Evolutionary conservation across 2,329 filamentous ascomycete genomes (phyloP).

Genomic region (Stachybotrys echinatus): DNA sequence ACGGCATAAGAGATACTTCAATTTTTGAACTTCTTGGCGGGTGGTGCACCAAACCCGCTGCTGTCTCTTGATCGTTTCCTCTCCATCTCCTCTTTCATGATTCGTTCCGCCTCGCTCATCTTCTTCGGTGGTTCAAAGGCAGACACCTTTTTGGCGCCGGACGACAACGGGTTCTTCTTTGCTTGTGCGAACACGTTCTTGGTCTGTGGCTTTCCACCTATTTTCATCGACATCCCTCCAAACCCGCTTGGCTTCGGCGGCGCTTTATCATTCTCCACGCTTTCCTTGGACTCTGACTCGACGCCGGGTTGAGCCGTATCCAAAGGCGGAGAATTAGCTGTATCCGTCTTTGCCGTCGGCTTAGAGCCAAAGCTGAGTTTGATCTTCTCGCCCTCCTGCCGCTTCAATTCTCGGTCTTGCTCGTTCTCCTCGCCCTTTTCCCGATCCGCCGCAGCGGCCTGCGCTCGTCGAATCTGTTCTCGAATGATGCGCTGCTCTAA

Average conservation of each 20-base stretch:
- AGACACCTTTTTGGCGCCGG: slow-evolving; percentile 55
- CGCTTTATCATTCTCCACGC: slow-evolving; percentile 9
- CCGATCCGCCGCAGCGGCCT: slow-evolving; percentile 40
- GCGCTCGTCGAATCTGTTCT: slow-evolving; percentile 77
- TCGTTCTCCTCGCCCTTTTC: slow-evolving; percentile 34
- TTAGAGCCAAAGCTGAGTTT: slow-evolving; percentile 61
- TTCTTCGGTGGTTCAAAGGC: slow-evolving; percentile 65
- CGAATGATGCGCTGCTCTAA: slow-evolving; percentile 76
- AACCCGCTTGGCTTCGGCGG: slow-evolving; percentile 25
- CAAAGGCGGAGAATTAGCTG: slow-evolving; percentile 14
- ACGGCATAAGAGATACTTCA: slow-evolving; percentile 6
- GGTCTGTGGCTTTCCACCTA: slow-evolving; percentile 56
- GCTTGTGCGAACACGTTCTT: slow-evolving; percentile 71
- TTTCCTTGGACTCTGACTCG: slow-evolving; percentile 3
- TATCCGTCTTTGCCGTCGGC: slow-evolving; percentile 13
- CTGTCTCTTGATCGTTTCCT: slow-evolving; percentile 54
- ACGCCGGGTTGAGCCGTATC: slow-evolving; percentile 3
- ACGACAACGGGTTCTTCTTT: slow-evolving; percentile 63
- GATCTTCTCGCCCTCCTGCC: slow-evolving; percentile 70
- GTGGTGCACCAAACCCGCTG: slow-evolving; percentile 38
- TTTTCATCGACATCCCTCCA: slow-evolving; percentile 56
- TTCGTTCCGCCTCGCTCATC: slow-evolving; percentile 82
- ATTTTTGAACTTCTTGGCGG: slow-evolving; percentile 46
- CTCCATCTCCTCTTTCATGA: slow-evolving; percentile 83
- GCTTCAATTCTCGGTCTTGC: slow-evolving; percentile 44